A percentile compares a stretch with the other conserved stretches of the same genome.
Conservation (phyloP, 176 grass and related monocot species). For the Raddia distichophylla region DNA sequence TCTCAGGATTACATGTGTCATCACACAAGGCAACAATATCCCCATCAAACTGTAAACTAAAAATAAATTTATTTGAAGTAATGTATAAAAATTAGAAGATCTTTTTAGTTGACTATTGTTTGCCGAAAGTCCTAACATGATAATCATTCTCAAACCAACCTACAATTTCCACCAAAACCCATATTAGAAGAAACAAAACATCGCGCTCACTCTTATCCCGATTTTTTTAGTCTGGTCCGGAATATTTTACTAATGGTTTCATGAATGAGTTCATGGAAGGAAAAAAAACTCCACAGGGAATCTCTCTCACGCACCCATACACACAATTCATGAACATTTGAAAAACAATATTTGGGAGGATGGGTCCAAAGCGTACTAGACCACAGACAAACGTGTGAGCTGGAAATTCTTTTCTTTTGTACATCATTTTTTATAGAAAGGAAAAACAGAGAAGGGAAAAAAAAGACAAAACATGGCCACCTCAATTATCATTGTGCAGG, state of each 20-base stretch:
- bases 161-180: constrained; percentile 21
- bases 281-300: background rate
- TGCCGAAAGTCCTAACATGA: background rate
- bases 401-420: background rate
- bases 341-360: constrained; percentile 17
- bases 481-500: constrained; percentile 45
- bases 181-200: constrained; percentile 32
- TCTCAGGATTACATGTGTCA: background rate
- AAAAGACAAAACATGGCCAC: constrained; percentile 37
- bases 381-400: constrained; percentile 45
- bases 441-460: background rate
- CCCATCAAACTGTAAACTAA: background rate
- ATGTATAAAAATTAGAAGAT: background rate
- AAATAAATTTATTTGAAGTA: background rate
- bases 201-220: constrained; percentile 14
- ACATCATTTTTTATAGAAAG: background rate
- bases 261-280: background rate
- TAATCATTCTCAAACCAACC: constrained; percentile 21
- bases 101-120: constrained; percentile 31
- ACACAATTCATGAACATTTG: constrained; percentile 11
- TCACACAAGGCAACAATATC: background rate
- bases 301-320: background rate
- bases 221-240: background rate
- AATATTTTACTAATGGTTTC: constrained; percentile 8
- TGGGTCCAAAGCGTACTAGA: constrained; percentile 35